Conservation (phyloP, 2,329 filamentous ascomycete genomes). For the Chaetothyriales sp. region DNA sequence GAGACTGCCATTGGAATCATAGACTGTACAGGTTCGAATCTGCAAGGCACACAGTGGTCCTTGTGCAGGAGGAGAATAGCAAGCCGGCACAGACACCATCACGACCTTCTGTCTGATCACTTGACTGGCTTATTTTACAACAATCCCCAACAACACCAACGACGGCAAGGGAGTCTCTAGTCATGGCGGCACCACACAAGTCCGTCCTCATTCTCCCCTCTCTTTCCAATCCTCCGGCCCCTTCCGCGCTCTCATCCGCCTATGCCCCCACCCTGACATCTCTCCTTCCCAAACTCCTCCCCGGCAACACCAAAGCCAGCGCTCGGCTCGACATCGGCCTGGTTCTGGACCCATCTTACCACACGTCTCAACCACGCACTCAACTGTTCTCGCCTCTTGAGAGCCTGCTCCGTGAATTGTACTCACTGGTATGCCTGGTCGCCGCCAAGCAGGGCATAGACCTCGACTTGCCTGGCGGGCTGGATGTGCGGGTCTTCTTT, state of each 20-base stretch:
- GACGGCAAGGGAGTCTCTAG: not conserved
- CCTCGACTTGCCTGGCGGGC: conserved; percentile 50
- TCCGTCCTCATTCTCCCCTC: conserved; percentile 11
- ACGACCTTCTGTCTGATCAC: too few species aligned
- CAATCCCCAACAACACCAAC: too few species aligned
- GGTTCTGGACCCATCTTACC: conserved; percentile 7
- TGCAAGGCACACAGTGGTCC: too few species aligned
- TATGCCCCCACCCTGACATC: conserved; percentile 11
- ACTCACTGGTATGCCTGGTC: conserved; percentile 60
- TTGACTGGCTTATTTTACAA: too few species aligned
- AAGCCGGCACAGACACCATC: too few species aligned
- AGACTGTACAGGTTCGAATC: too few species aligned
- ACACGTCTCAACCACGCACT: conserved; percentile 6
- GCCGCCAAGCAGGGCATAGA: conserved; percentile 50
- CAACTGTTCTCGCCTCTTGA: conserved; percentile 30
- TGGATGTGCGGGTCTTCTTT: conserved; percentile 62
- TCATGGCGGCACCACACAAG: not conserved
- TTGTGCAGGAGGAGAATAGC: too few species aligned
- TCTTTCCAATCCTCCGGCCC: conserved; percentile 2
- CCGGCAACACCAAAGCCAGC: conserved; percentile 1
- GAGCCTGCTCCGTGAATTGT: conserved; percentile 58
- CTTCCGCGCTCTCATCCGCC: conserved; percentile 8
- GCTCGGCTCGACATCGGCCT: conserved; percentile 10
- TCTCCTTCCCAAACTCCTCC: conserved; percentile 10
- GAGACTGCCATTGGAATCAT: not conserved